These are phyloP conservation scores for Hapsidospora chrysogenum DNA, from an alignment of 495 filamentous ascomycete genomes.

Conservation along the genomic window DNA sequence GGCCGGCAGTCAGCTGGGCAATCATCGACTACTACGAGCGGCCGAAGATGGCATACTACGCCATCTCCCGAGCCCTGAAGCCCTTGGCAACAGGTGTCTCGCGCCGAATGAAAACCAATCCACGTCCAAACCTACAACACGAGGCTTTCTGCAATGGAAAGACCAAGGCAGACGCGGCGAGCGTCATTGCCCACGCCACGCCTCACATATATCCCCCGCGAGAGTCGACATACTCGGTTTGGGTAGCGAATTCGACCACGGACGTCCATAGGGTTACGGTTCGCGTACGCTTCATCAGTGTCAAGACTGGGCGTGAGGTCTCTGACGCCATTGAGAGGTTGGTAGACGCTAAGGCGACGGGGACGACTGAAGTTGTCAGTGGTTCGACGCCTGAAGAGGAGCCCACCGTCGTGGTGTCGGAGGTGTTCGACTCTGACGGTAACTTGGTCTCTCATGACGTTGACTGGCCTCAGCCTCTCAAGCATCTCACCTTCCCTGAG, in stretches of 20 bases:
- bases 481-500: too few species aligned
- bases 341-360: neutral
- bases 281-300: neutral
- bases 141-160: neutral
- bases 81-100: conserved; percentile 37
- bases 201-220: too few species aligned
- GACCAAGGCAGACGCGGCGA: neutral
- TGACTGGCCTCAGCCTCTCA: too few species aligned
- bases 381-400: conserved; percentile 80
- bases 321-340: neutral
- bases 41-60: conserved; percentile 58
- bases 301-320: too few species aligned
- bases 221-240: neutral
- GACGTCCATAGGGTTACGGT: neutral
- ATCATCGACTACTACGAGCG: conserved; percentile 59
- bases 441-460: too few species aligned
- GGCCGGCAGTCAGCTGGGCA: conserved; percentile 59
- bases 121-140: too few species aligned
- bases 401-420: conserved; percentile 30
- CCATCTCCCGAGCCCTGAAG: conserved; percentile 47
- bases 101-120: too few species aligned
- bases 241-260: neutral
- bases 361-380: conserved; percentile 29
- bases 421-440: neutral
- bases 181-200: neutral